phyloP scores from a whole-genome alignment of 2,329 filamentous ascomycete species.

The Nakataea oryzae region DNA sequence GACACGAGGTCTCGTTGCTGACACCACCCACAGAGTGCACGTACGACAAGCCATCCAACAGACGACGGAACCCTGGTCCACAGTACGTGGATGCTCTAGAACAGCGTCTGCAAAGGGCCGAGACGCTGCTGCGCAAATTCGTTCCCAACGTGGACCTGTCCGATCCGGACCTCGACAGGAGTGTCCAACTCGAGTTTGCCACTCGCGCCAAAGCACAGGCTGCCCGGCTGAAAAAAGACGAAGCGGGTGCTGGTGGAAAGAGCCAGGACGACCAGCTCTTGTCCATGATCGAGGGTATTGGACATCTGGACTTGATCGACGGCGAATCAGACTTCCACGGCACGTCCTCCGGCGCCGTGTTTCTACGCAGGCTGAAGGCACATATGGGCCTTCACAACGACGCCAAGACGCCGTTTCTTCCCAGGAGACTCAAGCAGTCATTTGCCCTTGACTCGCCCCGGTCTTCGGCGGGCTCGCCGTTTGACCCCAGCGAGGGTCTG shows the following conservation, averaged over 20 bases:
- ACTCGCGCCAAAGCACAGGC: slow-evolving; percentile 37
- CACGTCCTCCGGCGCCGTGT: slow-evolving; percentile 83
- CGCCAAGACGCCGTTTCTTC: slow-evolving; percentile 48
- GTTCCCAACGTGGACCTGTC: slow-evolving; percentile 78
- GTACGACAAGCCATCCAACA: slow-evolving; percentile 89
- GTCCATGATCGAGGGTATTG: slow-evolving; percentile 91
- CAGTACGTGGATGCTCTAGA: slow-evolving; percentile 91
- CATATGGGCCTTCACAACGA: slow-evolving; percentile 70
- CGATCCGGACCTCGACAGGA: slow-evolving; percentile 72
- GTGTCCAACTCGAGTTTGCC: slow-evolving; percentile 59
- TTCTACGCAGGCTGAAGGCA: slow-evolving; percentile 76
- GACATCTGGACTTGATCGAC: slow-evolving; percentile 84
- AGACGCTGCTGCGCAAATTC: slow-evolving; percentile 67
- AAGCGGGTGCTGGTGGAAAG: slow-evolving; percentile 15
- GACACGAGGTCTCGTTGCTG: not conserved
- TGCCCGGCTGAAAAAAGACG: slow-evolving; percentile 27
- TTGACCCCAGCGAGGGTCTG: slow-evolving; percentile 33
- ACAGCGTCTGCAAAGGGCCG: slow-evolving; percentile 70
- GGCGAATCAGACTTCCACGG: slow-evolving; percentile 92
- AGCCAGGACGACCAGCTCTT: slow-evolving; percentile 66
- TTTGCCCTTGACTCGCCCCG: slow-evolving; percentile 60
- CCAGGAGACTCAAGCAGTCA: slow-evolving; percentile 31
- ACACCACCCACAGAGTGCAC: slow-evolving; percentile 60
- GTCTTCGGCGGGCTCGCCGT: slow-evolving; percentile 50
- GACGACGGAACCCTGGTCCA: slow-evolving; percentile 79